phyloP scores from a whole-genome alignment of 192 early-diverging fungal species.

The Backusella circina region DNA sequence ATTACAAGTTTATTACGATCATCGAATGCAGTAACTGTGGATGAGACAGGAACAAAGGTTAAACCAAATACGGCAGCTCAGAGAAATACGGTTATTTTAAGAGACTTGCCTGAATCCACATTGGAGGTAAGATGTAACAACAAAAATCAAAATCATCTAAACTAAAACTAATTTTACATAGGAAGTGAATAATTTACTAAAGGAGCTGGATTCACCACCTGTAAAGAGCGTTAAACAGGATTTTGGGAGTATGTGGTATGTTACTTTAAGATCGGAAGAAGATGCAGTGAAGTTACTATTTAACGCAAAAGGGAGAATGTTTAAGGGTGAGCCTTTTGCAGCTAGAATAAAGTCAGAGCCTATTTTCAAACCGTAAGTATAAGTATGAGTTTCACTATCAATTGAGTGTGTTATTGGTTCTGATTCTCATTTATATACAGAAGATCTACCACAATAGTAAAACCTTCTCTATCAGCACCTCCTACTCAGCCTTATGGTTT shows the following conservation, averaged over 20 bases:
- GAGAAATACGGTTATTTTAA: constrained; percentile 43
- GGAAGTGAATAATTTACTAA: constrained; percentile 33
- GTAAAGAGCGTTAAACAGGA: constrained; percentile 31
- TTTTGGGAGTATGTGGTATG: constrained; percentile 44
- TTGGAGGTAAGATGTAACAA: constrained; percentile 21
- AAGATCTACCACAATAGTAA: background rate
- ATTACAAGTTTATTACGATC: constrained; percentile 30
- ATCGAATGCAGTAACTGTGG: constrained; percentile 34
- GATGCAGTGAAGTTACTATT: constrained; percentile 39
- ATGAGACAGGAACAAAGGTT: constrained; percentile 33
- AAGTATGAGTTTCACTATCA: background rate
- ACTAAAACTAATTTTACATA: background rate
- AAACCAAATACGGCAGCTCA: constrained; percentile 36
- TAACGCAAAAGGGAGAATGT: constrained; percentile 25
- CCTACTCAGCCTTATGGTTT: background rate
- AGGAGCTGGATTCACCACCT: constrained; percentile 20
- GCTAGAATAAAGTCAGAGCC: constrained; percentile 45
- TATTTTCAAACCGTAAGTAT: constrained; percentile 12
- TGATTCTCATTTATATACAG: background rate
- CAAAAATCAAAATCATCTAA: background rate
- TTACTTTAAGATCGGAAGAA: constrained; percentile 40
- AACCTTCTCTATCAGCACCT: background rate
- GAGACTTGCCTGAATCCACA: constrained; percentile 34
- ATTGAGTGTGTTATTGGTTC: background rate
- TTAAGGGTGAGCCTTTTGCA: constrained; percentile 38